Conservation (phyloP, 768 basidiomycete species). For the Melanogaster broomeanus region DNA sequence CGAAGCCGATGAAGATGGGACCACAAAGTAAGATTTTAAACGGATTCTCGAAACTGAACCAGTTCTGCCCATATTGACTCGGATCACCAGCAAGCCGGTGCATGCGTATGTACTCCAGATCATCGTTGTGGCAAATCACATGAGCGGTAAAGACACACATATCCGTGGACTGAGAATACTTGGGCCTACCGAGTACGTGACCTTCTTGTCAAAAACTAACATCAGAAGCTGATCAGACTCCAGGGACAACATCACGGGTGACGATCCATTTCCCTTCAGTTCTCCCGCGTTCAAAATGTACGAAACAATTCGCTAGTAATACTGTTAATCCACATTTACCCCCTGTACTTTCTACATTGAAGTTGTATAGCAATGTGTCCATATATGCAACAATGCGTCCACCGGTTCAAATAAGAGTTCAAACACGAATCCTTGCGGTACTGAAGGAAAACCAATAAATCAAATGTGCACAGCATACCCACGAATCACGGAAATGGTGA, state of each 20-base stretch:
- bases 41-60: background rate
- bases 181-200: conserved; percentile 75
- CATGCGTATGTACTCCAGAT: conserved; percentile 90
- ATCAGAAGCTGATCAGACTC: conserved; percentile 3
- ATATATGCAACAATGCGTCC: conserved; percentile 8
- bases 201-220: background rate
- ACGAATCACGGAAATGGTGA: background rate
- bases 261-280: conserved; percentile 74
- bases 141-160: conserved; percentile 99
- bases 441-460: conserved; percentile 8
- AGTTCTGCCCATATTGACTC: background rate
- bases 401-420: background rate
- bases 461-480: background rate
- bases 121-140: conserved; percentile 88
- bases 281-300: conserved; percentile 72
- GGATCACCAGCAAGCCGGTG: conserved; percentile 68
- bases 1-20: conserved; percentile 76
- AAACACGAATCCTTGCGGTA: background rate
- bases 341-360: conserved; percentile 25
- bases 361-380: conserved; percentile 16
- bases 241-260: conserved; percentile 50
- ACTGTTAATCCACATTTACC: conserved; percentile 17
- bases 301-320: conserved; percentile 66
- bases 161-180: conserved; percentile 88
- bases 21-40: conserved; percentile 62